A percentile compares a stretch with the other conserved stretches of the same genome.
Evolutionary conservation across 1,284 basidiomycete genomes (phyloP).

Genomic region (Tilletia walkeri): DNA sequence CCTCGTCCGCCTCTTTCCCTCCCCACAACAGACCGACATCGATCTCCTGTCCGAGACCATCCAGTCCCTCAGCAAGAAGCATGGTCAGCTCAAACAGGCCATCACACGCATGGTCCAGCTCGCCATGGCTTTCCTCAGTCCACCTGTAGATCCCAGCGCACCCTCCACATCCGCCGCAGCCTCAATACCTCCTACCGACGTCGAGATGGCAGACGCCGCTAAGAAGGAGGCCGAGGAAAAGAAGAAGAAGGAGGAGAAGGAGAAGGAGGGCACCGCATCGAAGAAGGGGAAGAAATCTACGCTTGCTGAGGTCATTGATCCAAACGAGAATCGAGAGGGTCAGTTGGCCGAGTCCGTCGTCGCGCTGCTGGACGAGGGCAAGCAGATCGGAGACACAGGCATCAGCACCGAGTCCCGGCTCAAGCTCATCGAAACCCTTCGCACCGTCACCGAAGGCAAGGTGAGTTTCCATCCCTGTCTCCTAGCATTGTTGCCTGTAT

Average conservation of each 20-base stretch:
- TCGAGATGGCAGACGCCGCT: slow-evolving; percentile 65
- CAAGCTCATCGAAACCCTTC: slow-evolving; percentile 68
- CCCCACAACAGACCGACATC: slow-evolving; percentile 34
- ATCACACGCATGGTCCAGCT: slow-evolving; percentile 77
- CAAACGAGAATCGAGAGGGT: slow-evolving; percentile 42
- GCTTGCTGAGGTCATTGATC: slow-evolving; percentile 27
- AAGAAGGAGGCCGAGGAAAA: slow-evolving; percentile 69
- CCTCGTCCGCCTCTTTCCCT: slow-evolving; percentile 42
- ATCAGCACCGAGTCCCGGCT: slow-evolving; percentile 32
- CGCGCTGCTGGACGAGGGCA: slow-evolving; percentile 42
- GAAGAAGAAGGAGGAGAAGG: slow-evolving; percentile 65
- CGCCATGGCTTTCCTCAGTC: slow-evolving; percentile 47
- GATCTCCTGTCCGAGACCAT: slow-evolving; percentile 42
- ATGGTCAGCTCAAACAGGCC: slow-evolving; percentile 90
- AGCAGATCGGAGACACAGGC: slow-evolving; percentile 40
- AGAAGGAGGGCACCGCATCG: slow-evolving; percentile 56
- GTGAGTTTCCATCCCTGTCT: too few species aligned
- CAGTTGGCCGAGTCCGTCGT: slow-evolving; percentile 42
- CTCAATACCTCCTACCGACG: slow-evolving; percentile 62
- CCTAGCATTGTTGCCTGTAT: too few species aligned
- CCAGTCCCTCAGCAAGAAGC: slow-evolving; percentile 73
- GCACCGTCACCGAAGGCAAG: slow-evolving; percentile 92
- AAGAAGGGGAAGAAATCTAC: slow-evolving; percentile 29
- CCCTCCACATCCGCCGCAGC: neutral
- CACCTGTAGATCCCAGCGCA: slow-evolving; percentile 21